A percentile compares a stretch with the other conserved stretches of the same genome.
These are phyloP conservation scores for Fusarium mangiferae DNA, from an alignment of 2,329 filamentous ascomycete genomes.

Conservation along the genomic window DNA sequence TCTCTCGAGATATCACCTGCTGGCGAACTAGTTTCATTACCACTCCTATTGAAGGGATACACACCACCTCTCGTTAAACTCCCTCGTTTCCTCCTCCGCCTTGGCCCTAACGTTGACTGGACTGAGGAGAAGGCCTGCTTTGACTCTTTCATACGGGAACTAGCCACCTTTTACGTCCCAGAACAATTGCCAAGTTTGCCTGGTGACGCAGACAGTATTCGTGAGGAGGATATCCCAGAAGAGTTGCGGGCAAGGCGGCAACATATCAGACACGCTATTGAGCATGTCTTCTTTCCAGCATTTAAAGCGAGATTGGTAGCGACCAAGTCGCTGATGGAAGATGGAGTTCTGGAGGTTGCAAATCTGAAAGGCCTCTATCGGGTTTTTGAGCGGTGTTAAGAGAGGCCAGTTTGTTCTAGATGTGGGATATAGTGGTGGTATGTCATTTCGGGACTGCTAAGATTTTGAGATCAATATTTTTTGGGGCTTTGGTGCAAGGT, in stretches of 20 bases:
- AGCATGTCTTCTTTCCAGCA: constrained; percentile 90
- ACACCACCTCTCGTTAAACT: constrained; percentile 86
- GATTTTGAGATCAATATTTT: not conserved
- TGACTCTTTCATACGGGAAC: constrained; percentile 81
- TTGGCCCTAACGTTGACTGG: constrained; percentile 93
- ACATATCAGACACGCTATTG: constrained; percentile 79
- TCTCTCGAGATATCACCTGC: constrained; percentile 81
- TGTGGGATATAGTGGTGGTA: not conserved
- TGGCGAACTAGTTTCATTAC: constrained; percentile 82
- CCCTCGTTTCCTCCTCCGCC: constrained; percentile 84
- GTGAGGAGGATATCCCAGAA: constrained; percentile 56
- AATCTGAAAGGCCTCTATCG: constrained; percentile 92
- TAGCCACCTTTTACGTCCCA: constrained; percentile 91
- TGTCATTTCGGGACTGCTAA: constrained; percentile 2
- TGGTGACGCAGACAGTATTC: constrained; percentile 45
- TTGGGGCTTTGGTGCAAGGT: not conserved
- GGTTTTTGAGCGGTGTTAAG: constrained; percentile 92
- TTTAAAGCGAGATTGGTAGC: constrained; percentile 86
- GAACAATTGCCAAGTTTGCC: constrained; percentile 76
- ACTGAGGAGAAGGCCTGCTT: constrained; percentile 86
- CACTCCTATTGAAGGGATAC: constrained; percentile 89
- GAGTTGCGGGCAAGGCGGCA: constrained; percentile 68
- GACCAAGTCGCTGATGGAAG: constrained; percentile 79
- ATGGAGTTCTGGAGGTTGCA: constrained; percentile 83
- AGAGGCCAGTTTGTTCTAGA: not conserved